Base-by-base conservation (phyloP, 2,329 filamentous ascomycete genomes). In the Diaporthe longicolla region DNA sequence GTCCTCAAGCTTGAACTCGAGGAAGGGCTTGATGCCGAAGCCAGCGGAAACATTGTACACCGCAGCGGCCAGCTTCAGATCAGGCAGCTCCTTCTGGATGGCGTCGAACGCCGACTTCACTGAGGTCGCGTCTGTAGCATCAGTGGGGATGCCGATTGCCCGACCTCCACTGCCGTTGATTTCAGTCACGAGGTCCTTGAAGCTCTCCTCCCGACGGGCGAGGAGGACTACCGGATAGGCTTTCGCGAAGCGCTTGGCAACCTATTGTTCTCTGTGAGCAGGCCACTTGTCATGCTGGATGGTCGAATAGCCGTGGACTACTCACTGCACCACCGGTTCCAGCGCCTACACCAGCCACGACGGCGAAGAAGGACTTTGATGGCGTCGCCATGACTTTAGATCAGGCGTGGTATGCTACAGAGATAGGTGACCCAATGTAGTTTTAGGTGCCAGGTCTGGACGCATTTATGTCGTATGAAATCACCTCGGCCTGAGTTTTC, bases 151-250 rank as follows among this genome's bases (percentile, higher is more conserved):
- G 19, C 93, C 93, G 17, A 95, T 83, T 1, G 94, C 94, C 63
- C 89, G 87, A 2, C 94, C 94, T 15, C 94, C 94, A 0, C 84
- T 81, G 7, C 84, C 81, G 73, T 91, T 91, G 83, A 97, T 95
- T 77, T 94, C 93, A 3, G 88, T 81, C 9, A 93, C 91, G 3
- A 94, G 87, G n/a, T 86, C 83, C 72, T 90, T 86, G 83, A 91
- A 94, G 81, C 88, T 93, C 55, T 90, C 87, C 0, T 91, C 87
- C 21, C 86, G 90, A 66, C 94, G 92, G 17, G 94, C 91, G n/a
- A 96, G 88, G 1, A 96, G 86, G 1, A 94, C 92, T 1, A 96
- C 92, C 0, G 93, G 90, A 79, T 96, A 97, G 11, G 88, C 79
- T 75, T 90, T 83, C 52, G 90, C 87, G 80, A 93, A 93, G 73